These are phyloP conservation scores for Turritis glabra DNA, from an alignment of 345 rosid genomes.

Conservation along the genomic window DNA sequence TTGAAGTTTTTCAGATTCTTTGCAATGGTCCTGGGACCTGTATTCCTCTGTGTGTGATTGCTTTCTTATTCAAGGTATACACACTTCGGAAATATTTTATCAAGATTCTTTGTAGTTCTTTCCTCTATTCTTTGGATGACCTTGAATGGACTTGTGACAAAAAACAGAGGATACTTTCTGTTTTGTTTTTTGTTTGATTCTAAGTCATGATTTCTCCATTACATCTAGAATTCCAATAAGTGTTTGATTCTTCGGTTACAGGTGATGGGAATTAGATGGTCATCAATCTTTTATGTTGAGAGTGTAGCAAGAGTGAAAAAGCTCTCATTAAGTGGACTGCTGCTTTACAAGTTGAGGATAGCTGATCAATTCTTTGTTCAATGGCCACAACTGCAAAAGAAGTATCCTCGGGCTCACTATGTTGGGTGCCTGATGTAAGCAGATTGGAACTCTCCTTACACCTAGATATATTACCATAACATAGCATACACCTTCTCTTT, in stretches of 20 bases:
- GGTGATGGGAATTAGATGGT: conserved; percentile 85
- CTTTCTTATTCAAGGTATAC: conserved; percentile 76
- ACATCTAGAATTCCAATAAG: neutral
- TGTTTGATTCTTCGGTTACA: conserved; percentile 32
- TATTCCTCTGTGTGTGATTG: conserved; percentile 76
- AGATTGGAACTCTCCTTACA: conserved; percentile 28
- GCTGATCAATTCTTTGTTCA: conserved; percentile 91
- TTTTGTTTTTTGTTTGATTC: neutral
- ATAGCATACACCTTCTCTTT: conserved; percentile 22
- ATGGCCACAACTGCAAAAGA: conserved; percentile 77
- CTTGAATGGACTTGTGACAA: neutral
- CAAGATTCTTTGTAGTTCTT: neutral
- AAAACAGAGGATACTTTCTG: neutral
- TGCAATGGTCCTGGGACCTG: conserved; percentile 99
- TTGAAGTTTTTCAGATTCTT: conserved; percentile 52
- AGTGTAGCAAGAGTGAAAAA: conserved; percentile 88
- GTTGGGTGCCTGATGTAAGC: conserved; percentile 86
- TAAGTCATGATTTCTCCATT: conserved; percentile 3
- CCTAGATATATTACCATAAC: conserved; percentile 1
- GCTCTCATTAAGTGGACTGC: conserved; percentile 85
- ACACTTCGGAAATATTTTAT: neutral
- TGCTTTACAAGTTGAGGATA: conserved; percentile 68
- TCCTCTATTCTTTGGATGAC: neutral
- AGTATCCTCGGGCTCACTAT: conserved; percentile 67
- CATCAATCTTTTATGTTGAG: conserved; percentile 78